Evolutionary conservation across 2,329 filamentous ascomycete genomes (phyloP).

Genomic region (Exophiala alcalophila): DNA sequence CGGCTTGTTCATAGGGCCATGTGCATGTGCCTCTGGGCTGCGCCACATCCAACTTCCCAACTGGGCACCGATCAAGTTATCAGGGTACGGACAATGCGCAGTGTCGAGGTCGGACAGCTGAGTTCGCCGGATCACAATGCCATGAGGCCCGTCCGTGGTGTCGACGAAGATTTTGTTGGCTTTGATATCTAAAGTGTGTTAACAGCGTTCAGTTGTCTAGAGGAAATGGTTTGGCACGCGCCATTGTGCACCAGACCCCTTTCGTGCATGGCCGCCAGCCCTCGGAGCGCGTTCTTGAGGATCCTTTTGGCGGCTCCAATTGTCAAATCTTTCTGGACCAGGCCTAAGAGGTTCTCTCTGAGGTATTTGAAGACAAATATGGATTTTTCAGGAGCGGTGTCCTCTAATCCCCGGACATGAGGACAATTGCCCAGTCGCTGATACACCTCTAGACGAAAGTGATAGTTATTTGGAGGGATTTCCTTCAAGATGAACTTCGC

Average conservation of each 20-base stretch:
- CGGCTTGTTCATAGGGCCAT: conserved; percentile 32
- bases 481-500: conserved; percentile 33
- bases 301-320: conserved; percentile 41
- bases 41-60: conserved; percentile 38
- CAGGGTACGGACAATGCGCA: too few relatives aligned
- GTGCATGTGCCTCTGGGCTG: conserved; percentile 38
- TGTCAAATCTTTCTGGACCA: conserved; percentile 42
- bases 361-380: conserved; percentile 49
- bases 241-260: conserved; percentile 34
- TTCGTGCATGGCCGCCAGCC: conserved; percentile 35
- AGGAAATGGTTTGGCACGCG: too few relatives aligned
- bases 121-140: conserved; percentile 28
- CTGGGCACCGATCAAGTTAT: conserved; percentile 31
- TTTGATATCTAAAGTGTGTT: conserved; percentile 41
- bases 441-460: conserved; percentile 30
- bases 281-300: conserved; percentile 41
- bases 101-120: conserved; percentile 37
- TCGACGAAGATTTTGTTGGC: conserved; percentile 37
- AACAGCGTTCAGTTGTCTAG: too few relatives aligned
- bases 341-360: conserved; percentile 43
- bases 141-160: conserved; percentile 21
- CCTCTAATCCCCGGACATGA: conserved; percentile 40
- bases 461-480: conserved; percentile 27
- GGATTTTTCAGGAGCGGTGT: conserved; percentile 45
- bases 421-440: conserved; percentile 28